phyloP scores from a whole-genome alignment of 768 basidiomycete genomes.

The Gyrodon lividus region DNA sequence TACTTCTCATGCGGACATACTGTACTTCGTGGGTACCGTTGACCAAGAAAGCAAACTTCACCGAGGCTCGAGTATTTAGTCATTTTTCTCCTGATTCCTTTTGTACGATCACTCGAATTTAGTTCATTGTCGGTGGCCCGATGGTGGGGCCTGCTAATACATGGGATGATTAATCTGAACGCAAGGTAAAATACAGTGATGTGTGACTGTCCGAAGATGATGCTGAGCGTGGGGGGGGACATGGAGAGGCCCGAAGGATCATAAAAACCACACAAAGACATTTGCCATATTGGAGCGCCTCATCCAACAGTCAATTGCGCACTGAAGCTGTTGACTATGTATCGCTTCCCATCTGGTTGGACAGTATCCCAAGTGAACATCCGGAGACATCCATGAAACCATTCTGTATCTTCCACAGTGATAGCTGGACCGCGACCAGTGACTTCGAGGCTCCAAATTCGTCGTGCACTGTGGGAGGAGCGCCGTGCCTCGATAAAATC shows the following conservation, averaged over 20 bases:
- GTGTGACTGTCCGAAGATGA: not conserved
- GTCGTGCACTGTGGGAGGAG: not conserved
- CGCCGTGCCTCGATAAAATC: not conserved
- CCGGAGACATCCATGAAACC: not conserved
- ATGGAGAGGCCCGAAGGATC: too few relatives aligned
- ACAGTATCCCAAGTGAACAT: not conserved
- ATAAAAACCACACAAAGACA: too few relatives aligned
- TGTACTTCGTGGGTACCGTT: too few relatives aligned
- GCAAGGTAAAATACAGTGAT: constrained; percentile 3
- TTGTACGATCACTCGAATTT: too few relatives aligned
- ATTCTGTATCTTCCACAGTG: not conserved
- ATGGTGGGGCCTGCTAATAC: too few relatives aligned
- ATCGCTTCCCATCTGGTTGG: constrained; percentile 2
- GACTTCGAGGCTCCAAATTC: not conserved
- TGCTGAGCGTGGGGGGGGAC: too few relatives aligned
- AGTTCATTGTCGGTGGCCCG: too few relatives aligned
- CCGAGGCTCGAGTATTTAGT: too few relatives aligned
- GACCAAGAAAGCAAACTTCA: too few relatives aligned
- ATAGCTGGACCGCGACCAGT: not conserved
- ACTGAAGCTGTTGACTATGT: too few relatives aligned
- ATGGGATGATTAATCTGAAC: not conserved
- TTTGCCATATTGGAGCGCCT: not conserved
- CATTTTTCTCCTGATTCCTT: too few relatives aligned
- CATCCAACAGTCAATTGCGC: not conserved
- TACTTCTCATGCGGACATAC: too few relatives aligned